phyloP scores from a whole-genome alignment of 805 yeast genomes.

The Kluyveromyces lactis region DNA sequence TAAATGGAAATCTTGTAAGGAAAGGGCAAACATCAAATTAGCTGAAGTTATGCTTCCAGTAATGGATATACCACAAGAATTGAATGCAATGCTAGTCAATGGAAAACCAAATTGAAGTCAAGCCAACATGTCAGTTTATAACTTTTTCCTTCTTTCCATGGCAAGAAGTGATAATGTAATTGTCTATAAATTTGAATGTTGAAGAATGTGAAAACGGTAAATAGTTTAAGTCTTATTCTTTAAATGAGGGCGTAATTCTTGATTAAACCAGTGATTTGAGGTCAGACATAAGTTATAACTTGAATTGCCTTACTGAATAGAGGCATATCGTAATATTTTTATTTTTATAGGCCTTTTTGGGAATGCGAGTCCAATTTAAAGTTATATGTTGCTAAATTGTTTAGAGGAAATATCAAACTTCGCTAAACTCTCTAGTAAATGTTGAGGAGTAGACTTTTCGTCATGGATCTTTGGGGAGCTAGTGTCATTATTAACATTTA shows the following conservation, averaged over 20 bases:
- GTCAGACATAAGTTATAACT: too few species aligned
- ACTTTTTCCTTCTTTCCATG: not conserved
- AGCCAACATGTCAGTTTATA: not conserved
- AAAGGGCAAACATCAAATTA: conserved; percentile 36
- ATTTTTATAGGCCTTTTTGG: too few species aligned
- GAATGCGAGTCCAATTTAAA: too few species aligned
- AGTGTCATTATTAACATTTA: not conserved
- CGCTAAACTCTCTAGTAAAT: not conserved
- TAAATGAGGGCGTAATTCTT: too few species aligned
- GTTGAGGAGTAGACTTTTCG: not conserved
- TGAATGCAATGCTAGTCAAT: conserved; percentile 35
- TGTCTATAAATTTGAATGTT: too few species aligned
- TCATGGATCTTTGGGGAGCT: not conserved
- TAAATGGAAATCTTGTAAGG: conserved; percentile 28
- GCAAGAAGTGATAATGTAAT: too few species aligned
- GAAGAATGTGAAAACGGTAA: too few species aligned
- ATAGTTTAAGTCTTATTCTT: too few species aligned
- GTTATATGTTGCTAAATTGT: not conserved
- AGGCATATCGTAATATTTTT: too few species aligned
- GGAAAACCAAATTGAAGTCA: conserved; percentile 11
- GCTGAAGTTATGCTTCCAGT: conserved; percentile 52
- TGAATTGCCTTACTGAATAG: too few species aligned
- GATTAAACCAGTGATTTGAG: too few species aligned
- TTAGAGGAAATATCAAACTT: not conserved
- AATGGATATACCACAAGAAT: conserved; percentile 59